Percentiles rank a stretch among this genome's conserved stretches.
Evolutionary conservation across 805 yeast species (phyloP).

Genomic region (Metschnikowia arizonensis): DNA sequence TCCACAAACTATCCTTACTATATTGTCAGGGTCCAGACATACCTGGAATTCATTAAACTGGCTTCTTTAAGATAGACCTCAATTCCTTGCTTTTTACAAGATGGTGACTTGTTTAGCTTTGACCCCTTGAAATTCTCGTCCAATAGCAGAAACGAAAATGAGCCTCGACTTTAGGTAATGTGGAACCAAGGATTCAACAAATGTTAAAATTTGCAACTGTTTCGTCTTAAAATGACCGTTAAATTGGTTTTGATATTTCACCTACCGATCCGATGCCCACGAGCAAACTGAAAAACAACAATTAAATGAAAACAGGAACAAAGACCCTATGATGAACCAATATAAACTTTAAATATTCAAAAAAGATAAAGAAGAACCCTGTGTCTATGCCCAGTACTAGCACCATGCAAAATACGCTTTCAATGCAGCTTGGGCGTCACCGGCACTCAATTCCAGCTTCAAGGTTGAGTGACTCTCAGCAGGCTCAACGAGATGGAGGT

Average conservation of each 20-base stretch:
- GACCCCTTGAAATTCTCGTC: slow-evolving; percentile 25
- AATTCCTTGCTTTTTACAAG: slow-evolving; percentile 24
- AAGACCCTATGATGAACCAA: slow-evolving; percentile 39
- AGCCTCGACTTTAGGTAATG: slow-evolving; percentile 9
- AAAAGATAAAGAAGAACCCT: slow-evolving; percentile 21
- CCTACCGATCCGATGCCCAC: slow-evolving; percentile 10
- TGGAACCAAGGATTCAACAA: slow-evolving; percentile 18
- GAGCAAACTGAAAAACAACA: slow-evolving; percentile 5
- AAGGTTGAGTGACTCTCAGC: not conserved
- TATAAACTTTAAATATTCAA: slow-evolving; percentile 41
- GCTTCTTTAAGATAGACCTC: slow-evolving; percentile 22
- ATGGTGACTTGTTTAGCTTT: slow-evolving; percentile 38
- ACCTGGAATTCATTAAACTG: slow-evolving; percentile 43
- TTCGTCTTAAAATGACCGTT: slow-evolving; percentile 36
- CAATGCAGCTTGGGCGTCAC: slow-evolving; percentile 4
- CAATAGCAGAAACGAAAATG: slow-evolving; percentile 10
- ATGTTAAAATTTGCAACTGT: slow-evolving; percentile 21
- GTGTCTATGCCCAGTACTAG: slow-evolving; percentile 1
- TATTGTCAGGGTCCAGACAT: slow-evolving; percentile 39
- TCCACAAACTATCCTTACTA: slow-evolving; percentile 32
- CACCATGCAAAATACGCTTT: not conserved
- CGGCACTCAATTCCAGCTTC: slow-evolving; percentile 8
- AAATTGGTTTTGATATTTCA: slow-evolving; percentile 30
- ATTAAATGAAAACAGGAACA: slow-evolving; percentile 20
- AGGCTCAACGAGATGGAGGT: slow-evolving; percentile 10